phyloP scores from a whole-genome alignment of 345 rosid genomes.

The Melaleuca alternifolia region DNA sequence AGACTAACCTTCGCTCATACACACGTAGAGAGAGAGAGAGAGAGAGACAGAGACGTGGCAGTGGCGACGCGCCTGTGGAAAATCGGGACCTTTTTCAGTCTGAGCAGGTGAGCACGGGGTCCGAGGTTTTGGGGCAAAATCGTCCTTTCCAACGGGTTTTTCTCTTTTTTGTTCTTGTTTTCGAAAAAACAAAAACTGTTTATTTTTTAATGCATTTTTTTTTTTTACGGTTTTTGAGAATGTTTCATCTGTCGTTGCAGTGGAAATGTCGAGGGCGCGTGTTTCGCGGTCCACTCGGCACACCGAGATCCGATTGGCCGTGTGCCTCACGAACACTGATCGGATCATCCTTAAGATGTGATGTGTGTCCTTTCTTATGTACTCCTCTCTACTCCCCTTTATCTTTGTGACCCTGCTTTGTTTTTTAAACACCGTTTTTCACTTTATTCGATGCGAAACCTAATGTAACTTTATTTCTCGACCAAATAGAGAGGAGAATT shows the following conservation, averaged over 20 bases:
- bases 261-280: not conserved
- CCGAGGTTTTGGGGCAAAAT: not conserved
- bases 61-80: not conserved
- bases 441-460: not conserved
- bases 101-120: not conserved
- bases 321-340: too few relatives aligned
- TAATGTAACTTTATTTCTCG: not conserved
- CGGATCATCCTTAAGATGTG: not conserved
- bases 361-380: not conserved
- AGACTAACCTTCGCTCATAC: not conserved
- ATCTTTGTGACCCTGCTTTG: not conserved
- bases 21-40: not conserved
- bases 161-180: not conserved
- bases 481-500: not conserved
- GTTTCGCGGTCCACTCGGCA: not conserved
- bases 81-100: not conserved
- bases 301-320: not conserved
- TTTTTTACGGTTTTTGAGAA: not conserved
- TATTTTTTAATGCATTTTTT: too few relatives aligned
- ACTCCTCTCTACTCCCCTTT: not conserved
- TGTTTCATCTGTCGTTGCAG: not conserved
- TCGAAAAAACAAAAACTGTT: accelerated
- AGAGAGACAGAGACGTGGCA: not conserved
- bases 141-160: not conserved
- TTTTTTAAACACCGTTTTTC: not conserved